Percentiles rank a stretch among this genome's conserved stretches.
These are phyloP conservation scores for Yarrowia hollandica DNA, from an alignment of 805 yeast genomes.

Conservation along the genomic window DNA sequence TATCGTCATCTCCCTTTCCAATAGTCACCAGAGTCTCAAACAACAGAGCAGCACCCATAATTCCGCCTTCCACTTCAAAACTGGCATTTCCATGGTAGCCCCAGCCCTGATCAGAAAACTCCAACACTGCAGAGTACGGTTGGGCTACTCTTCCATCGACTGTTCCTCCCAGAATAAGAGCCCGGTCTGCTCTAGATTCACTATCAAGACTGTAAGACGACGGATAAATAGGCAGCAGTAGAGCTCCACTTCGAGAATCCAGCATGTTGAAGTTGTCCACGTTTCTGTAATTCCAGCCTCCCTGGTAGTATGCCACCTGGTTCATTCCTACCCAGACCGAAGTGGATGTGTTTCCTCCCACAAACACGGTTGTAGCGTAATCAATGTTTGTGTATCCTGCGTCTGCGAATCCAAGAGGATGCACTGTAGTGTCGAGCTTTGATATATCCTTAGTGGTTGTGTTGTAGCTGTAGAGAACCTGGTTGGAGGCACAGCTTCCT, in stretches of 20 bases:
- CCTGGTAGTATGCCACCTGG: slow-evolving; percentile 22
- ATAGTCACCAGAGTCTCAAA: slow-evolving; percentile 23
- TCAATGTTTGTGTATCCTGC: slow-evolving; percentile 8
- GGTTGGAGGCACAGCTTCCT: background rate
- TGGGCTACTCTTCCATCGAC: slow-evolving; percentile 7
- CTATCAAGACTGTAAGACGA: background rate
- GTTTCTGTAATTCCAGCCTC: slow-evolving; percentile 23
- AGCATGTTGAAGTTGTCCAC: slow-evolving; percentile 1
- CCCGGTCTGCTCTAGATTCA: background rate
- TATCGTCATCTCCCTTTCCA: too few species aligned
- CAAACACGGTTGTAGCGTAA: slow-evolving; percentile 6
- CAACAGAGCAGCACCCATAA: slow-evolving; percentile 3
- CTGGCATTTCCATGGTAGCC: background rate
- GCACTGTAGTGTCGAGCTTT: background rate
- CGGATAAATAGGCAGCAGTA: slow-evolving; percentile 9
- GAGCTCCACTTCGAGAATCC: slow-evolving; percentile 15
- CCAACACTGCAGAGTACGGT: slow-evolving; percentile 2
- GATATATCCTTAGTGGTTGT: background rate
- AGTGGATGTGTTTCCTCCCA: slow-evolving; percentile 1
- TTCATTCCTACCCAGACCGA: slow-evolving; percentile 20
- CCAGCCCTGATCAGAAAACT: slow-evolving; percentile 7
- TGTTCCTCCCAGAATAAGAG: slow-evolving; percentile 4
- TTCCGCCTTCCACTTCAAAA: background rate
- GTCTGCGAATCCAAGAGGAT: slow-evolving; percentile 8
- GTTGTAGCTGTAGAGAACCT: background rate